phyloP scores from a whole-genome alignment of 352 stramenopile species.

The Phytopythium aichiense region DNA sequence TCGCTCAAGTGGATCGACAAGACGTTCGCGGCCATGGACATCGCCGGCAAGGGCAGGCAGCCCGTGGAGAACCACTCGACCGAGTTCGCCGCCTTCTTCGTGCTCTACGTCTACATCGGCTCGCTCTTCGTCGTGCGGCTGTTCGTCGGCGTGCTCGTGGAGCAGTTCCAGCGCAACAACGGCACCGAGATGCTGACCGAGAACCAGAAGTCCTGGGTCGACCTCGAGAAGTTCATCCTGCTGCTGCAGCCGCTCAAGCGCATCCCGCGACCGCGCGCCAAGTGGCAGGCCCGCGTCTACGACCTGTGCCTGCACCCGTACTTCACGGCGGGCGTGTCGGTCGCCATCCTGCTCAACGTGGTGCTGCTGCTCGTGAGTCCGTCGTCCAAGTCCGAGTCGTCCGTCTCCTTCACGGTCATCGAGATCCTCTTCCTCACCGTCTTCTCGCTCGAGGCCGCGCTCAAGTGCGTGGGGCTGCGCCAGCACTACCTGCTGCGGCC shows the following conservation, averaged over 20 bases:
- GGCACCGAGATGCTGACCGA: constrained; percentile 78
- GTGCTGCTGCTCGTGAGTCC: constrained; percentile 63
- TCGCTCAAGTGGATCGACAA: constrained; percentile 83
- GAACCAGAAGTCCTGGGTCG: constrained; percentile 75
- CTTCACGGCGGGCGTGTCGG: constrained; percentile 44
- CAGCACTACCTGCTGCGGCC: constrained; percentile 60
- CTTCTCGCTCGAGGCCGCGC: constrained; percentile 48
- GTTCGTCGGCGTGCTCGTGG: constrained; percentile 75
- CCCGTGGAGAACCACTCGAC: constrained; percentile 42
- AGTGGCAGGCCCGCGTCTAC: constrained; percentile 37
- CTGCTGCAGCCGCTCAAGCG: constrained; percentile 57
- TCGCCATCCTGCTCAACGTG: constrained; percentile 71
- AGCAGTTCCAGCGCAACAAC: constrained; percentile 84
- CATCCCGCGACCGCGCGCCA: constrained; percentile 34
- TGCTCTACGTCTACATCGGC: constrained; percentile 73
- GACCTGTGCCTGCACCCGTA: constrained; percentile 59
- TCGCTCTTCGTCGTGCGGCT: constrained; percentile 76
- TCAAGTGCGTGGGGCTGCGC: constrained; percentile 57
- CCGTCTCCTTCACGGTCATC: constrained; percentile 45
- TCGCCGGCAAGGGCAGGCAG: constrained; percentile 39
- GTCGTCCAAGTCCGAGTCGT: constrained; percentile 10
- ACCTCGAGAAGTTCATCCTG: constrained; percentile 77
- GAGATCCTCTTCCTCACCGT: constrained; percentile 67
- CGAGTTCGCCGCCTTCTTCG: constrained; percentile 59
- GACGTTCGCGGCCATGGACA: constrained; percentile 71